Percentiles rank a stretch among this genome's conserved stretches.
Evolutionary conservation across 345 rosid genomes (phyloP).

Genomic region (Aquilaria yunnanensis): DNA sequence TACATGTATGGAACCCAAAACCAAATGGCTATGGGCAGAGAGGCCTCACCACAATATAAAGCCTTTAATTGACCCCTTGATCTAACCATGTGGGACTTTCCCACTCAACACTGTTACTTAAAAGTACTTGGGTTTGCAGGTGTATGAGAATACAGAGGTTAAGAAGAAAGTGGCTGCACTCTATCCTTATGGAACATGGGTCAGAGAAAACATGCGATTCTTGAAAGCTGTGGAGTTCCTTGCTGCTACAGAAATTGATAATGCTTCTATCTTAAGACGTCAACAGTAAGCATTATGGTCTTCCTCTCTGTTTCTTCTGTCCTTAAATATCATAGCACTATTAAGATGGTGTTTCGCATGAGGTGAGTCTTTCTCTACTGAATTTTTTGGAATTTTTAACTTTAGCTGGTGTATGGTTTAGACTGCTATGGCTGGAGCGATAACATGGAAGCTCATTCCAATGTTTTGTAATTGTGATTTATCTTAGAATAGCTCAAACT

Average conservation of each 20-base stretch:
- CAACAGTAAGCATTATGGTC: constrained; percentile 65
- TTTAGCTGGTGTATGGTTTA: no score
- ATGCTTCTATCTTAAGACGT: constrained; percentile 67
- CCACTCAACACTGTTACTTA: background rate
- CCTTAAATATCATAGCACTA: background rate
- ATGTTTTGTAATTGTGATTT: no score
- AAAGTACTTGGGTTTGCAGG: constrained; percentile 38
- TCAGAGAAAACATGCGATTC: constrained; percentile 61
- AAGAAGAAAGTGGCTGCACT: constrained; percentile 74
- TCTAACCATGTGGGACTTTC: no score
- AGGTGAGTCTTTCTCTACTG: no score
- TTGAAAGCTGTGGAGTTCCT: constrained; percentile 64
- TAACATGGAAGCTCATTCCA: no score
- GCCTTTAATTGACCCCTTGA: no score
- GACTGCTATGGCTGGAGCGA: no score
- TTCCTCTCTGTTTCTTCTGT: background rate
- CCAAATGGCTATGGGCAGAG: no score
- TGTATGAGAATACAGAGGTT: constrained; percentile 91
- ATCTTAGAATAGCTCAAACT: no score
- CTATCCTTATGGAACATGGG: constrained; percentile 91
- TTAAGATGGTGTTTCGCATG: background rate
- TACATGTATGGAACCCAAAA: no score
- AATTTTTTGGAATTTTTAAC: no score
- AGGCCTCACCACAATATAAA: no score
- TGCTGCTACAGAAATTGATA: constrained; percentile 65